Evolutionary conservation across 495 filamentous ascomycete genomes (phyloP).

Genomic region (Neurospora sp.): DNA sequence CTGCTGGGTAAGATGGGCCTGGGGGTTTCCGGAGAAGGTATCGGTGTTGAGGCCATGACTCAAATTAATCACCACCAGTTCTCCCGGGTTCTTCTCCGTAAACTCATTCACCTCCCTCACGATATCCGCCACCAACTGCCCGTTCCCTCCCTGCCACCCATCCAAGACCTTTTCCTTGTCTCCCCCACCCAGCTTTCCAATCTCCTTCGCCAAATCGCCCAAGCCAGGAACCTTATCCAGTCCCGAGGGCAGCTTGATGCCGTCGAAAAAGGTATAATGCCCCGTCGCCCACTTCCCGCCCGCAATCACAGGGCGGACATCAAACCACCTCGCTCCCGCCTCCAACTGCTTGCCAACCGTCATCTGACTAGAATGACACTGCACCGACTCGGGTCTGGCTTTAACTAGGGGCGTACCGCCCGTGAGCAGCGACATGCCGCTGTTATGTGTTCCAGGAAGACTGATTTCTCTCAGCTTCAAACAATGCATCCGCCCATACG

Average conservation of each 20-base stretch:
- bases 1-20: background rate
- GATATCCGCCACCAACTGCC: background rate
- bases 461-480: background rate
- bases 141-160: background rate
- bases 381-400: background rate
- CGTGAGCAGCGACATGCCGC: background rate
- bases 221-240: background rate
- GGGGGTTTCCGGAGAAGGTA: background rate
- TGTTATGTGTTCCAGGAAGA: background rate
- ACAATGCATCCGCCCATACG: background rate
- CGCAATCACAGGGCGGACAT: background rate
- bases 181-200: background rate
- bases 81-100: background rate
- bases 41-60: conserved; percentile 1
- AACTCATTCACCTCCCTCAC: background rate
- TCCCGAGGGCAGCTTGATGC: background rate
- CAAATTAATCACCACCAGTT: background rate
- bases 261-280: background rate
- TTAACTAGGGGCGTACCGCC: background rate
- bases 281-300: background rate
- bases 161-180: background rate
- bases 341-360: background rate
- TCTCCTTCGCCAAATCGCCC: background rate
- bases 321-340: background rate
- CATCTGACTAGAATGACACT: background rate